These are phyloP conservation scores for Gaultheria prostrata DNA, from an alignment of 148 eudicot genomes.

Conservation along the genomic window DNA sequence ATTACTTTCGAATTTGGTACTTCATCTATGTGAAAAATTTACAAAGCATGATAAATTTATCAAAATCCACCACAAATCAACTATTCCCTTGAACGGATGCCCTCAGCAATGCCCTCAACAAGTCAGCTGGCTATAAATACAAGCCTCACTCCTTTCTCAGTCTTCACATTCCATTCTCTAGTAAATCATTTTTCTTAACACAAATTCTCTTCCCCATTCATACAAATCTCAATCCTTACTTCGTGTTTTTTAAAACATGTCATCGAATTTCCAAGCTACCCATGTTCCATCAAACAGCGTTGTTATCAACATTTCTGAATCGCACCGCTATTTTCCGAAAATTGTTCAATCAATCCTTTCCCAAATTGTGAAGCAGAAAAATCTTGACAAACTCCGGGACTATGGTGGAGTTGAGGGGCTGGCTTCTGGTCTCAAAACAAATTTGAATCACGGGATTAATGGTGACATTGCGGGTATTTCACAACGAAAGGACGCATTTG, in stretches of 20 bases:
- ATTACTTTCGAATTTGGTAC: too few relatives aligned
- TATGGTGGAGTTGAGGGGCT: not conserved
- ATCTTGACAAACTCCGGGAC: not conserved
- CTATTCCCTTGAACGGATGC: too few relatives aligned
- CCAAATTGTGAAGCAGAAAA: not conserved
- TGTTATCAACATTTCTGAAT: not conserved
- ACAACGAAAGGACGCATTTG: not conserved
- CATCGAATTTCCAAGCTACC: not conserved
- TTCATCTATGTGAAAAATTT: too few relatives aligned
- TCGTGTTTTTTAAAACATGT: not conserved
- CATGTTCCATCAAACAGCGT: not conserved
- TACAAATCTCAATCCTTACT: not conserved
- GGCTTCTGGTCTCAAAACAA: conserved; percentile 14
- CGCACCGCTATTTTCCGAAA: not conserved
- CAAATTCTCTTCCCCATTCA: not conserved
- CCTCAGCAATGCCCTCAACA: too few relatives aligned
- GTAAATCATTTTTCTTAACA: too few relatives aligned
- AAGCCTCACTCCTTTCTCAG: too few relatives aligned
- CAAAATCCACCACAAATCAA: too few relatives aligned
- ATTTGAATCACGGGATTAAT: conserved; percentile 4
- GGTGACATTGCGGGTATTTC: conserved; percentile 10
- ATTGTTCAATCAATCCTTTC: not conserved
- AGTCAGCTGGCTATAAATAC: too few relatives aligned
- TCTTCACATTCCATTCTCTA: too few relatives aligned
- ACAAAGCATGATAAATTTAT: too few relatives aligned